phyloP scores from a whole-genome alignment of 2,329 filamentous ascomycete species.

The Scolecobasidium constrictum region DNA sequence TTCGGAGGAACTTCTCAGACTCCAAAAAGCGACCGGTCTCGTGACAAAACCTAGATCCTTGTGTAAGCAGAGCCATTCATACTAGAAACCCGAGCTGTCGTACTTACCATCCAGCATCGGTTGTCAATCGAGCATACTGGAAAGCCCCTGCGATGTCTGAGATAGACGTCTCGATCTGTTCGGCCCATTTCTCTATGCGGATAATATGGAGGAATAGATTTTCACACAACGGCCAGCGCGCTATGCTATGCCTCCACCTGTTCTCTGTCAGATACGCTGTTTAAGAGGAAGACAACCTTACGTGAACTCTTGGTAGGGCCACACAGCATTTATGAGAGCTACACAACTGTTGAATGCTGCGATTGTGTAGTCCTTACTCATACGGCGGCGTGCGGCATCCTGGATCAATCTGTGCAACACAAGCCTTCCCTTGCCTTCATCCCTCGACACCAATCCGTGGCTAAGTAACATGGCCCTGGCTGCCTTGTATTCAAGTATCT shows the following conservation, averaged over 20 bases:
- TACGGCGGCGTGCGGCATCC: constrained; percentile 9
- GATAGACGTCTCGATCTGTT: constrained; percentile 2
- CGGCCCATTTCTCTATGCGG: constrained; percentile 7
- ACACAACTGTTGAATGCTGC: constrained; percentile 10
- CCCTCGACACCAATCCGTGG: constrained; percentile 5
- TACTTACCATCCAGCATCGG: constrained; percentile 13
- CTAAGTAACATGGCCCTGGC: constrained; percentile 11
- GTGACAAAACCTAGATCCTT: not conserved
- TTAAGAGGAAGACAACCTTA: no score
- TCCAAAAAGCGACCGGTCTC: not conserved
- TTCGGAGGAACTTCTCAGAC: constrained; percentile 9
- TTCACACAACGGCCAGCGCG: constrained; percentile 11
- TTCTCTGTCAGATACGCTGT: no score
- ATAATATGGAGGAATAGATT: constrained; percentile 13
- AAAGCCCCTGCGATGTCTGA: constrained; percentile 7
- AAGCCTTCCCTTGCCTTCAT: constrained; percentile 1
- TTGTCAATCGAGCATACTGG: constrained; percentile 10
- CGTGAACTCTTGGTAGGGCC: constrained; percentile 13
- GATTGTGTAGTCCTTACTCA: constrained; percentile 3
- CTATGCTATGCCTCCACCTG: constrained; percentile 13
- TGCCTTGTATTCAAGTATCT: constrained; percentile 1
- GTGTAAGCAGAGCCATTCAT: not conserved
- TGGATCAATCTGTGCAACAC: constrained; percentile 11
- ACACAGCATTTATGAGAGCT: constrained; percentile 10
- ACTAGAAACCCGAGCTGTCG: constrained; percentile 11